A percentile compares a stretch with the other conserved stretches of the same genome.
Conservation (phyloP, 2,329 filamentous ascomycete species). For the Fusarium sp. region DNA sequence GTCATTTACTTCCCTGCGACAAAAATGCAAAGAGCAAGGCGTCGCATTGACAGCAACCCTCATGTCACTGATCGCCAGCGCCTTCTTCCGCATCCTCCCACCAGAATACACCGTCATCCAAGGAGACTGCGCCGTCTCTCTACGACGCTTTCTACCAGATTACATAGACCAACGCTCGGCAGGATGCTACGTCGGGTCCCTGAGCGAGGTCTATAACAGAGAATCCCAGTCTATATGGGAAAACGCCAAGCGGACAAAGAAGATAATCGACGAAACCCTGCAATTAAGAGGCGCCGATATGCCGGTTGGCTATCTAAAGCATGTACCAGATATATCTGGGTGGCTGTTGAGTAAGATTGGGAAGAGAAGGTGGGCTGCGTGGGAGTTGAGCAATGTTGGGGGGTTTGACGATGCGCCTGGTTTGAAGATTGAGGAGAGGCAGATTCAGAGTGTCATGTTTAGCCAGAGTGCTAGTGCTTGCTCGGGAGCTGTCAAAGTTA, state of each 20-base stretch:
- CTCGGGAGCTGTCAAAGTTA: not conserved
- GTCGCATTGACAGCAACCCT: not conserved
- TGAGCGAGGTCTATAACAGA: constrained; percentile 11
- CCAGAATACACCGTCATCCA: constrained; percentile 1
- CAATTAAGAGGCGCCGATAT: not conserved
- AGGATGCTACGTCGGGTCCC: constrained; percentile 21
- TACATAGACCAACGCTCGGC: not conserved
- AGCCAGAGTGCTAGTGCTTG: not conserved
- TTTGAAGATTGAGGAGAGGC: not conserved
- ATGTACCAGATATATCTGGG: not conserved
- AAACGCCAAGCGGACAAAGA: not conserved
- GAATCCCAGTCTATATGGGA: not conserved
- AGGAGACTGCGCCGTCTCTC: constrained; percentile 19
- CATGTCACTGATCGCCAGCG: not conserved
- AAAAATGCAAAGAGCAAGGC: not conserved
- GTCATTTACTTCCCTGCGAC: not conserved
- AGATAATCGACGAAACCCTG: not conserved
- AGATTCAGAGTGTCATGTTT: not conserved
- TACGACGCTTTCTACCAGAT: constrained; percentile 6
- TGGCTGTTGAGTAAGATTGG: not conserved
- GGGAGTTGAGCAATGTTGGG: not conserved
- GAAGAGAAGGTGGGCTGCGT: not conserved
- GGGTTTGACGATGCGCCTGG: not conserved
- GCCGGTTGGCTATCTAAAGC: not conserved
- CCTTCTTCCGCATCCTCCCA: constrained; percentile 9